Evolutionary conservation across 2,329 filamentous ascomycete species (phyloP).

Genomic region (Aquanectria penicillioides): DNA sequence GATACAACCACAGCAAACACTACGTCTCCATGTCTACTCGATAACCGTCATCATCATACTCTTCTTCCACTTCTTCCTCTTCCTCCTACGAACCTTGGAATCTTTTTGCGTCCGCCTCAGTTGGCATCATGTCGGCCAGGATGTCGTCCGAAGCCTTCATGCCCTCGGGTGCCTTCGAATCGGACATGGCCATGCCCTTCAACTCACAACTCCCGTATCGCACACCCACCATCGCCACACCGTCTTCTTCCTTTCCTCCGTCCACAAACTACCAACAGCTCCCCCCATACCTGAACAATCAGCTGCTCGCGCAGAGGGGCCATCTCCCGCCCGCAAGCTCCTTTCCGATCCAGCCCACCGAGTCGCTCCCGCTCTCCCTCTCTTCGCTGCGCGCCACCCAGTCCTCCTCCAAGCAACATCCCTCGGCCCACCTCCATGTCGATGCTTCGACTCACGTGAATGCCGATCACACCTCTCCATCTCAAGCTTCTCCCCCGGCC

Average conservation of each 20-base stretch:
- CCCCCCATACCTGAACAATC: conserved; percentile 33
- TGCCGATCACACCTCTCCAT: conserved; percentile 31
- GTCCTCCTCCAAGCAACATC: conserved; percentile 24
- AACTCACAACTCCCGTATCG: conserved; percentile 29
- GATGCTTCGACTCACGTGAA: conserved; percentile 29
- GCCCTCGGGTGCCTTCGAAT: conserved; percentile 41
- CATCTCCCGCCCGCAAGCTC: conserved; percentile 38
- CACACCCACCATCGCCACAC: conserved; percentile 26
- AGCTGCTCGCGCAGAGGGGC: conserved; percentile 29
- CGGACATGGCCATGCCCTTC: conserved; percentile 32
- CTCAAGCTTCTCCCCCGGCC: conserved; percentile 26
- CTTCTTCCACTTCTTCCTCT: background rate
- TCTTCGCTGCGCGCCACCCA: conserved; percentile 39
- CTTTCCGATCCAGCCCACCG: conserved; percentile 26
- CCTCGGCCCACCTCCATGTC: conserved; percentile 27
- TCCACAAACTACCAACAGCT: conserved; percentile 34
- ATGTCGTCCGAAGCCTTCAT: conserved; percentile 41
- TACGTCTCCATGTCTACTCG: background rate
- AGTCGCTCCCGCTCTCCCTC: conserved; percentile 36
- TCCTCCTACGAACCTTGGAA: background rate
- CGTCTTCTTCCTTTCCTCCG: conserved; percentile 33
- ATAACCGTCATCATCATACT: background rate
- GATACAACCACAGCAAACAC: no score
- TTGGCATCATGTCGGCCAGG: conserved; percentile 38
- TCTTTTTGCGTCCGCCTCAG: conserved; percentile 11